Conservation (phyloP, 164 flowering plant species). For the grape (Vitis vinifera) region DNA sequence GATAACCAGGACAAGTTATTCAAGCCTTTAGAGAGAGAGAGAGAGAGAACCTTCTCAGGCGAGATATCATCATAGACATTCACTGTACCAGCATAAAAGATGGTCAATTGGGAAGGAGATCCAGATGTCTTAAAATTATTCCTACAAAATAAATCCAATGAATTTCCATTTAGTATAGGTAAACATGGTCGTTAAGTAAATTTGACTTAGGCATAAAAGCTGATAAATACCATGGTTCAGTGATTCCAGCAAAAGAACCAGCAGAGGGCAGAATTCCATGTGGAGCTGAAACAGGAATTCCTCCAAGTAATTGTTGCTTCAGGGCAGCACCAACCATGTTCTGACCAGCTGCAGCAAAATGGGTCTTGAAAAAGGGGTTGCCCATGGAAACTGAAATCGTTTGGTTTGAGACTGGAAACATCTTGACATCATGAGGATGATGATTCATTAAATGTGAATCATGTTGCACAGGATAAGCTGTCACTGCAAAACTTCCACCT, state of each 20-base stretch:
- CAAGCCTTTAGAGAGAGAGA: background rate
- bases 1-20: background rate
- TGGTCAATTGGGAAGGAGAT: constrained; percentile 65
- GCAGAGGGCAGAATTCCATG: constrained; percentile 24
- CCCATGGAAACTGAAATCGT: constrained; percentile 37
- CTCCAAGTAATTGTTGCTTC: constrained; percentile 53
- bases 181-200: background rate
- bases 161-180: background rate
- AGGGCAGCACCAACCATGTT: constrained; percentile 19
- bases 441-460: constrained; percentile 27
- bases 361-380: constrained; percentile 47
- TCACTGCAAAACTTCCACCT: constrained; percentile 30
- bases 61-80: constrained; percentile 69
- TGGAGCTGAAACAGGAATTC: constrained; percentile 39
- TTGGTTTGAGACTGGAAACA: constrained; percentile 40
- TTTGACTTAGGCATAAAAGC: background rate
- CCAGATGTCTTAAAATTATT: constrained; percentile 37
- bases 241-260: constrained; percentile 32
- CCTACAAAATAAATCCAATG: constrained; percentile 27
- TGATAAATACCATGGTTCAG: constrained; percentile 47
- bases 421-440: constrained; percentile 33
- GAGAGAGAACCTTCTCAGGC: constrained; percentile 71
- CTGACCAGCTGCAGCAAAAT: constrained; percentile 36
- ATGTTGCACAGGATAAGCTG: constrained; percentile 35
- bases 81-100: constrained; percentile 81